Base-by-base conservation (phyloP, 2,329 filamentous ascomycete species). In the Talaromyces sp. region DNA sequence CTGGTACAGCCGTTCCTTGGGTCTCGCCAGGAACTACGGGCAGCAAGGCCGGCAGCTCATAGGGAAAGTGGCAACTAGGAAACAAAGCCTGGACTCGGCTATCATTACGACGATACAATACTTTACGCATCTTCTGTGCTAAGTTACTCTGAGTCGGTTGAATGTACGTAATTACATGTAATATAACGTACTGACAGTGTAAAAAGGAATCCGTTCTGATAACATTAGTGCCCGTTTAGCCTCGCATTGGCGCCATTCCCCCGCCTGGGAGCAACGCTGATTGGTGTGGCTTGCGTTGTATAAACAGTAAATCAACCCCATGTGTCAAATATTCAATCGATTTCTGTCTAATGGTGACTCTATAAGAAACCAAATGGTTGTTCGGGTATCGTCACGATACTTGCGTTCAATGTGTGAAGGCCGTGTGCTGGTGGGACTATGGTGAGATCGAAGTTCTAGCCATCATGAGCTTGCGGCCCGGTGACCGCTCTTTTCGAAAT, bases 301-400 rank as follows among this genome's bases (percentile, higher is more conserved):
- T 52, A 62, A 64, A 67, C 63, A 54, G 48, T 68, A 68, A 67
- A 57, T 60, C 65, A 67, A 68, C 65, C 33, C 63, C 67, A 61
- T 59, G 60, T 48, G 41, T 39, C 27, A 4, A 56, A 60, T 3
- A 50, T 19, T n/a, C 24, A 52, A 31, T 52, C 19, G 14, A 31
- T 31, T 14, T n/a, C 11, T 52, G 10, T n/a, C n/a, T 8, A 2
- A 37, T 24, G 8, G 11, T 48, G 47, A 48, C 5, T 27, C 14
- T 14, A 14, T 14, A 11, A 27, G 9, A 27, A 14, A 13, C 7
- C 5, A 56, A 14, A 16, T 37, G n/a, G 8, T 19, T n/a, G 16
- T 10, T 4, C 9, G 1, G 2, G 7, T 35, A 19, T 35, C 31
- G 2, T 3, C 2, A 31, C 33, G 11, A 22, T 7, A 56, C 10